Percentiles rank a stretch among this genome's conserved stretches.
These are phyloP conservation scores for Aureobasidium namibiae DNA, from an alignment of 2,329 filamentous ascomycete species.

Conservation along the genomic window DNA sequence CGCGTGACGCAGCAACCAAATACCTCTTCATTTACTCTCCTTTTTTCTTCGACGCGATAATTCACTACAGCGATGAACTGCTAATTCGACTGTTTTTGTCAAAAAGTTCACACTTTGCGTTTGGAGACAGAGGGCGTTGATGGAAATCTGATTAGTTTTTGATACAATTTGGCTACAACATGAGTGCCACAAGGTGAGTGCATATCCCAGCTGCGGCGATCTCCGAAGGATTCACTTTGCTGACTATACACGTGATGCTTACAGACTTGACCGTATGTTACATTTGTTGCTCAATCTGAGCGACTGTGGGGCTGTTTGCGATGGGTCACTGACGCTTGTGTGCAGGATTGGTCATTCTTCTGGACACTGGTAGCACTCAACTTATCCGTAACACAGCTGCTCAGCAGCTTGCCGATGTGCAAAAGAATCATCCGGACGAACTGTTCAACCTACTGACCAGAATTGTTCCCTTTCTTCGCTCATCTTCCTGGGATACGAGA, in stretches of 20 bases:
- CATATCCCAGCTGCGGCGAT: slow-evolving; percentile 3
- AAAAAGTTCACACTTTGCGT: slow-evolving; percentile 11
- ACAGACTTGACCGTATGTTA: slow-evolving; percentile 33
- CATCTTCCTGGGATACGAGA: slow-evolving; percentile 95
- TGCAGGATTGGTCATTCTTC: slow-evolving; percentile 23
- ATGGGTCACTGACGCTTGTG: neutral
- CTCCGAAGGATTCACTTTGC: slow-evolving; percentile 10
- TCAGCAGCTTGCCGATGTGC: slow-evolving; percentile 92
- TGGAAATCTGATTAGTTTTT: neutral
- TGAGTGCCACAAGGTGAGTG: slow-evolving; percentile 17
- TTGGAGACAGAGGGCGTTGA: slow-evolving; percentile 1
- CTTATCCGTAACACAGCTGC: slow-evolving; percentile 95
- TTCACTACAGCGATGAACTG: neutral
- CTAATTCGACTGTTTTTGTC: neutral
- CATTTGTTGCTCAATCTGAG: slow-evolving; percentile 9
- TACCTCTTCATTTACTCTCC: neutral
- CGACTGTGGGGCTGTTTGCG: neutral
- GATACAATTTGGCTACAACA: slow-evolving; percentile 2
- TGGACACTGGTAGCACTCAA: slow-evolving; percentile 94
- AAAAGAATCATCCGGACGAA: slow-evolving; percentile 96
- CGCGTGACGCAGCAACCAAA: slow-evolving; percentile 9
- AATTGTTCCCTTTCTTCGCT: slow-evolving; percentile 89
- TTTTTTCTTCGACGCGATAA: neutral
- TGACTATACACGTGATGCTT: slow-evolving; percentile 13
- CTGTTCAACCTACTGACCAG: slow-evolving; percentile 89